Evolutionary conservation across 331 rosid species (phyloP).

Genomic region (Stylosanthes scabra): DNA sequence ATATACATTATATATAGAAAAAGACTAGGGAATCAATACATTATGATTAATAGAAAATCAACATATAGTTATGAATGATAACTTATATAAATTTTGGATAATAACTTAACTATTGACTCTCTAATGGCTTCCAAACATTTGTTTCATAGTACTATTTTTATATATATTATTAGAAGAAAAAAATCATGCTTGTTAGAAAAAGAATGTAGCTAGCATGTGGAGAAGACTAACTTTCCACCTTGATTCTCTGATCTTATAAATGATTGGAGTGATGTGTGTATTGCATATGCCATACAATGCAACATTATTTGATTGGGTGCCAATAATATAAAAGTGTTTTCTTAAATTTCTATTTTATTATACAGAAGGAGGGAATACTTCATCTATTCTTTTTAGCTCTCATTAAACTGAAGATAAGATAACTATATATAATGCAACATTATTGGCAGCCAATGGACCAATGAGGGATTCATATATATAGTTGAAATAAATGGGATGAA

Average conservation of each 20-base stretch:
- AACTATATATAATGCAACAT: neutral
- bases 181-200: neutral
- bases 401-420: neutral
- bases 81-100: too few species aligned
- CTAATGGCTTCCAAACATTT: too few species aligned
- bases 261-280: slow-evolving; percentile 50
- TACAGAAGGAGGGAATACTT: too few species aligned
- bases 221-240: slow-evolving; percentile 37
- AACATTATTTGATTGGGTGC: slow-evolving; percentile 47
- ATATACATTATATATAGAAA: too few species aligned
- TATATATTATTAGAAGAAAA: neutral
- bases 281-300: slow-evolving; percentile 42
- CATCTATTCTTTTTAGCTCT: neutral
- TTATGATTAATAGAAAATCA: too few species aligned
- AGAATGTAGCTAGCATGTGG: slow-evolving; percentile 33
- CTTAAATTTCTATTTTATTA: slow-evolving; percentile 21
- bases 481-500: neutral
- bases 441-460: slow-evolving; percentile 5
- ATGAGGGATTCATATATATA: neutral
- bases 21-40: too few species aligned
- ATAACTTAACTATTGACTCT: too few species aligned
- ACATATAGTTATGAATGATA: too few species aligned
- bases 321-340: neutral
- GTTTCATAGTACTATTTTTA: too few species aligned
- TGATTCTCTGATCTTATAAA: slow-evolving; percentile 34